Evolutionary conservation across 352 stramenopile species (phyloP).

Genomic region (Phytophthora foliorum): DNA sequence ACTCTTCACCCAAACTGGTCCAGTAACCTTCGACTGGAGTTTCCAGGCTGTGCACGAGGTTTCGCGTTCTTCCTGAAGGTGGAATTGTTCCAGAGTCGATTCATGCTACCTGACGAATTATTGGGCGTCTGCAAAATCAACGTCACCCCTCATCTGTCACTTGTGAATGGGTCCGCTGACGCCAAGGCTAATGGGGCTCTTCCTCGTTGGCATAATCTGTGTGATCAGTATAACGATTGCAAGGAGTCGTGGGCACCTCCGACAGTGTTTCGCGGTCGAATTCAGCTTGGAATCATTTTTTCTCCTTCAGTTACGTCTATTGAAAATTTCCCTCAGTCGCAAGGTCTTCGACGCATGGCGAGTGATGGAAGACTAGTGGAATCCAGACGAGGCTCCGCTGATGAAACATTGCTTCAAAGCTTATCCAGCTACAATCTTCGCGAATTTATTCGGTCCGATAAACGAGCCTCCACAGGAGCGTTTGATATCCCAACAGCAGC

Average conservation of each 20-base stretch:
- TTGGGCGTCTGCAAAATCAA: slow-evolving; percentile 90
- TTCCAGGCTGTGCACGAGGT: slow-evolving; percentile 76
- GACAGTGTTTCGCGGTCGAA: slow-evolving; percentile 81
- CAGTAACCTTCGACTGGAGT: slow-evolving; percentile 81
- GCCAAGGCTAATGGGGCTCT: slow-evolving; percentile 85
- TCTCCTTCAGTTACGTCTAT: slow-evolving; percentile 67
- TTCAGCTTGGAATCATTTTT: slow-evolving; percentile 87
- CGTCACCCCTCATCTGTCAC: slow-evolving; percentile 81
- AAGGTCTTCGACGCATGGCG: slow-evolving; percentile 51
- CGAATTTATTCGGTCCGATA: slow-evolving; percentile 61
- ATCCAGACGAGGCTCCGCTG: slow-evolving; percentile 38
- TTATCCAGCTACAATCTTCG: slow-evolving; percentile 69
- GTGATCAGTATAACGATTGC: slow-evolving; percentile 90
- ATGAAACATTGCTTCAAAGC: slow-evolving; percentile 66
- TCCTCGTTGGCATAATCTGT: slow-evolving; percentile 87
- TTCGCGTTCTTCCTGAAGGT: slow-evolving; percentile 86
- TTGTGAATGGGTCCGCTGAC: slow-evolving; percentile 83
- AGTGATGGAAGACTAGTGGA: slow-evolving; percentile 42
- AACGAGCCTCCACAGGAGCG: slow-evolving; percentile 30
- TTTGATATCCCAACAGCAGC: slow-evolving; percentile 32
- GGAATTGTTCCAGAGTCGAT: slow-evolving; percentile 87
- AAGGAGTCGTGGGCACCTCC: slow-evolving; percentile 86
- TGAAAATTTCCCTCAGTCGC: slow-evolving; percentile 58
- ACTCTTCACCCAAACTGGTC: slow-evolving; percentile 71
- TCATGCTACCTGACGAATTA: slow-evolving; percentile 83